Percentiles rank a stretch among this genome's conserved stretches.
phyloP scores from a whole-genome alignment of 2,329 filamentous ascomycete genomes.

The Cryphonectria radicalis region DNA sequence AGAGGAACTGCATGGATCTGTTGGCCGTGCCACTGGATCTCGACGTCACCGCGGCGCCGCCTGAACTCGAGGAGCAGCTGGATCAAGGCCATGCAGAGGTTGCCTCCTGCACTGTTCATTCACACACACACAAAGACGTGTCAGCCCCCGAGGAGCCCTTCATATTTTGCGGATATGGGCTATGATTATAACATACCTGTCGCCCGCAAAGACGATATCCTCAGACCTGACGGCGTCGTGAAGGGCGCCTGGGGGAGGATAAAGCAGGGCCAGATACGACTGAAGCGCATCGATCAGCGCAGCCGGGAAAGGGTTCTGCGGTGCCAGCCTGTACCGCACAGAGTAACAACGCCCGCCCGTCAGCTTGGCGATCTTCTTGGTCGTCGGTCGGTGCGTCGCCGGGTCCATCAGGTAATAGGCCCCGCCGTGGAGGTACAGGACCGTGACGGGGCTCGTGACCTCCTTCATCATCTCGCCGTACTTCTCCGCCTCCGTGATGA shows the following conservation, averaged over 20 bases:
- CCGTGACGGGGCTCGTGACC: conserved; percentile 62
- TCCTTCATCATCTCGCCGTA: conserved; percentile 72
- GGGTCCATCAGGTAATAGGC: conserved; percentile 77
- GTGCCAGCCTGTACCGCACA: conserved; percentile 75
- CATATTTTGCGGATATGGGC: no score
- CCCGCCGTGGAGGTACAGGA: conserved; percentile 78
- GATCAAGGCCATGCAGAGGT: conserved; percentile 67
- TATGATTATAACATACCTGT: conserved; percentile 54
- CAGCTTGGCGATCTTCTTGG: conserved; percentile 66
- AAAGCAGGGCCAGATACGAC: conserved; percentile 73
- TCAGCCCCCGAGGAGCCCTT: background rate
- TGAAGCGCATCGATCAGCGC: conserved; percentile 74
- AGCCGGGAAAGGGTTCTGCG: conserved; percentile 74
- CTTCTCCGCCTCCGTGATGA: conserved; percentile 64
- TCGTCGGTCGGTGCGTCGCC: conserved; percentile 62
- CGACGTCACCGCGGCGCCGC: conserved; percentile 46
- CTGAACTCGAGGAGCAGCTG: conserved; percentile 70
- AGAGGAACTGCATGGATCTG: conserved; percentile 61
- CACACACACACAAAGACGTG: background rate
- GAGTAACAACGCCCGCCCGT: conserved; percentile 71
- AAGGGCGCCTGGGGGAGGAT: conserved; percentile 69
- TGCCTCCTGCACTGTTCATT: conserved; percentile 68
- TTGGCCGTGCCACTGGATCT: conserved; percentile 64
- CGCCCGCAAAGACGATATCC: conserved; percentile 73
- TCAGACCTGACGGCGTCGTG: conserved; percentile 68